A percentile compares a stretch with the other conserved stretches of the same genome.
Evolutionary conservation across 192 early-diverging fungal genomes (phyloP).

Genomic region (Pilobolus umbonatus): DNA sequence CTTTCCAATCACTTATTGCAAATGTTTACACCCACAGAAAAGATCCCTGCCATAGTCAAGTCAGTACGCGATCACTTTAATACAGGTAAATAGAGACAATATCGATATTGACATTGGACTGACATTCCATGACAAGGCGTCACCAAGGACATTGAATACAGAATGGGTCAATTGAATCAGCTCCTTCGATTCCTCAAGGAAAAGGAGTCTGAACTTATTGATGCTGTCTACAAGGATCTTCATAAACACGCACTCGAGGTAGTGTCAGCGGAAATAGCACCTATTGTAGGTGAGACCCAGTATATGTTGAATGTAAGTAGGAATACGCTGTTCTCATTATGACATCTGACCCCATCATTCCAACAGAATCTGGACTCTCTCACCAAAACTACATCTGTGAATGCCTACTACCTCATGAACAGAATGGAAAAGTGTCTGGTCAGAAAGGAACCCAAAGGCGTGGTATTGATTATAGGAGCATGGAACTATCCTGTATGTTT

Average conservation of each 20-base stretch:
- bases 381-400: slow-evolving; percentile 30
- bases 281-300: slow-evolving; percentile 1
- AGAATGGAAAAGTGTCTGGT: slow-evolving; percentile 40
- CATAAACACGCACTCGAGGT: neutral
- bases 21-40: neutral
- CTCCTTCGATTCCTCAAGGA: slow-evolving; percentile 2
- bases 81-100: neutral
- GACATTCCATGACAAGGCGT: neutral
- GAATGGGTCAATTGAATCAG: neutral
- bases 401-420: slow-evolving; percentile 35
- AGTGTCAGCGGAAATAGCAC: neutral
- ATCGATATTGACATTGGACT: neutral
- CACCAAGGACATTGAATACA: neutral
- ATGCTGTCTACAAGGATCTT: neutral
- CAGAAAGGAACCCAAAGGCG: slow-evolving; percentile 75
- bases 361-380: slow-evolving; percentile 46
- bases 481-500: slow-evolving; percentile 48
- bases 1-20: too few relatives aligned
- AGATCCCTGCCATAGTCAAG: neutral
- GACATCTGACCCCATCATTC: neutral
- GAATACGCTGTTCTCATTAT: neutral
- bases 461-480: slow-evolving; percentile 58
- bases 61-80: neutral
- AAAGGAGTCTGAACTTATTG: neutral
- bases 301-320: slow-evolving; percentile 8